Evolutionary conservation across 1,139 yeast species (phyloP).

Genomic region (Debaryomyces singareniensis): DNA sequence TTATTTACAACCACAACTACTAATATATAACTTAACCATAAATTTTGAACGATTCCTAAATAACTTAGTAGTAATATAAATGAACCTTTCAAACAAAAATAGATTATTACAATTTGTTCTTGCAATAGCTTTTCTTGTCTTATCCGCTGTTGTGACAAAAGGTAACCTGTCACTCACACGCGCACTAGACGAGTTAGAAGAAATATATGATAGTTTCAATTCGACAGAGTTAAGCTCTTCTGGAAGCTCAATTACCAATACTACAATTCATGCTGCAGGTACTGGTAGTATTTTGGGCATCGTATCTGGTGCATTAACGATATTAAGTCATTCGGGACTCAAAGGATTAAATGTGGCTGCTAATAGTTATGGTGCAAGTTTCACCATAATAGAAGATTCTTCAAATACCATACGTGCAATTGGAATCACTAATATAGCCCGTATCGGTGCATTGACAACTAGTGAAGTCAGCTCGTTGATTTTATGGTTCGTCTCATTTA

Average conservation of each 20-base stretch:
- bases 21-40: too few relatives aligned
- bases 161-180: not conserved
- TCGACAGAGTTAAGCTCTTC: not conserved
- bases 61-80: too few relatives aligned
- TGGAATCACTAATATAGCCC: slow-evolving; percentile 4
- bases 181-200: not conserved
- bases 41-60: too few relatives aligned
- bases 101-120: not conserved
- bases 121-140: not conserved
- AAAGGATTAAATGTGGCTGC: not conserved
- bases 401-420: slow-evolving; percentile 1
- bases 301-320: slow-evolving; percentile 5
- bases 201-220: not conserved
- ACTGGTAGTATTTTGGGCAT: slow-evolving; percentile 4
- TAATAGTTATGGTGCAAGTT: not conserved
- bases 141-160: not conserved
- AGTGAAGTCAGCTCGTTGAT: slow-evolving; percentile 3
- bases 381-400: not conserved
- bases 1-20: too few relatives aligned
- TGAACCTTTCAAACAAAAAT: not conserved
- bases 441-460: slow-evolving; percentile 3
- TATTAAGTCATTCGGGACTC: slow-evolving; percentile 3
- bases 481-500: slow-evolving; percentile 5
- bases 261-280: not conserved
- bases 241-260: not conserved